Conservation (phyloP, 2,329 filamentous ascomycete genomes). For the Corinectria fuckeliana region DNA sequence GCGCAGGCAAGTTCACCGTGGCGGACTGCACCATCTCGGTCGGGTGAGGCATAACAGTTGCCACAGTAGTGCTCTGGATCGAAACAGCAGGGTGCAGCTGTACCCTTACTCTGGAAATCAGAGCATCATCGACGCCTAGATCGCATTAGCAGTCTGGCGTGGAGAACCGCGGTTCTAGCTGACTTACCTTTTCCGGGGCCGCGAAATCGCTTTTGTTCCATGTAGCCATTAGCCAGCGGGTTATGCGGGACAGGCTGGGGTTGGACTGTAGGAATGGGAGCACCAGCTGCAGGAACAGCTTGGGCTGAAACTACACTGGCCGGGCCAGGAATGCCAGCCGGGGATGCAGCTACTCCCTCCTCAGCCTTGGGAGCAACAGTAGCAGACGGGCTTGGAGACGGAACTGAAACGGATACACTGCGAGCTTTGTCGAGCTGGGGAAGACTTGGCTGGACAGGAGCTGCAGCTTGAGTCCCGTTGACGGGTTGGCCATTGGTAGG, state of each 20-base stretch:
- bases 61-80: slow-evolving; percentile 64
- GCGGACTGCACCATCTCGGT: slow-evolving; percentile 73
- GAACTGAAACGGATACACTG: slow-evolving; percentile 47
- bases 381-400: slow-evolving; percentile 55
- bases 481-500: slow-evolving; percentile 28
- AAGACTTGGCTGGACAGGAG: slow-evolving; percentile 24
- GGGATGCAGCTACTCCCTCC: slow-evolving; percentile 39
- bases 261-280: slow-evolving; percentile 26
- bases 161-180: too few species aligned
- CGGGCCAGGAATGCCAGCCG: slow-evolving; percentile 31
- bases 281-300: slow-evolving; percentile 7
- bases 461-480: slow-evolving; percentile 32
- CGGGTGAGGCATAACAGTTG: slow-evolving; percentile 70
- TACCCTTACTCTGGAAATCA: slow-evolving; percentile 71
- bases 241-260: slow-evolving; percentile 37
- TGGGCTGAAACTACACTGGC: slow-evolving; percentile 27
- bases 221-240: slow-evolving; percentile 40
- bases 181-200: slow-evolving; percentile 51
- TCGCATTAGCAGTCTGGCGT: slow-evolving; percentile 30
- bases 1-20: slow-evolving; percentile 71
- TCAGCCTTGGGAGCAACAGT: slow-evolving; percentile 46
- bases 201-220: slow-evolving; percentile 48
- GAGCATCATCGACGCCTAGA: slow-evolving; percentile 62
- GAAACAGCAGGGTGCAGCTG: slow-evolving; percentile 72
- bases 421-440: slow-evolving; percentile 47